phyloP scores from a whole-genome alignment of 2,329 filamentous ascomycete genomes.

The Cordyceps militaris region DNA sequence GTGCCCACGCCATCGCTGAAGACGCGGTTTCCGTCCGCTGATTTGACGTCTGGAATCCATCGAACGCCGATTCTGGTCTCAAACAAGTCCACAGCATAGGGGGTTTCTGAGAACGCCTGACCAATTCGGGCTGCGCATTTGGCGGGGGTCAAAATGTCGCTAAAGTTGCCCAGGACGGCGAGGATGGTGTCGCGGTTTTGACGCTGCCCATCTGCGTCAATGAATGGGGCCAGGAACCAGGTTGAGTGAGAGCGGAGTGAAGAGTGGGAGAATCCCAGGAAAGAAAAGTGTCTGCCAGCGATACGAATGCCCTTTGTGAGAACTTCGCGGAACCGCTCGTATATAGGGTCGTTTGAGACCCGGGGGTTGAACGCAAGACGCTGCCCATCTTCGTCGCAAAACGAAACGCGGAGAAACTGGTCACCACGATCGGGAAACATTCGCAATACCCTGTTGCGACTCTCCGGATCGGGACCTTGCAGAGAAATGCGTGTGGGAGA shows the following conservation, averaged over 20 bases:
- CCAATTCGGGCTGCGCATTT: slow-evolving; percentile 54
- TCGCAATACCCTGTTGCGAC: slow-evolving; percentile 63
- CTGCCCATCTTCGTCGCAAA: slow-evolving; percentile 66
- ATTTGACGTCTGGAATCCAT: slow-evolving; percentile 46
- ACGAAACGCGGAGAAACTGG: slow-evolving; percentile 63
- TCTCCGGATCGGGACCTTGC: slow-evolving; percentile 56
- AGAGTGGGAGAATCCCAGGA: slow-evolving; percentile 74
- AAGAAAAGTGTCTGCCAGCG: slow-evolving; percentile 54
- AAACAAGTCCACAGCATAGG: slow-evolving; percentile 50
- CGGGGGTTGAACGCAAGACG: slow-evolving; percentile 51
- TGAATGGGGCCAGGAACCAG: slow-evolving; percentile 52
- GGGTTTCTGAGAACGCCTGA: slow-evolving; percentile 69
- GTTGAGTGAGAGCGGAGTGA: slow-evolving; percentile 64
- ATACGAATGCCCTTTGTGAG: slow-evolving; percentile 55
- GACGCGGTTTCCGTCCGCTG: slow-evolving; percentile 40
- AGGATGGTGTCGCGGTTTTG: slow-evolving; percentile 40
- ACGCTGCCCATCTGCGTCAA: slow-evolving; percentile 23
- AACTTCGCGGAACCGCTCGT: slow-evolving; percentile 52
- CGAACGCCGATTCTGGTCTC: slow-evolving; percentile 28
- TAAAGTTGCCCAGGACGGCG: slow-evolving; percentile 41
- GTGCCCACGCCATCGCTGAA: slow-evolving; percentile 80
- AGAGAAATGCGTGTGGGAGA: slow-evolving; percentile 53
- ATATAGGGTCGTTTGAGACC: slow-evolving; percentile 40
- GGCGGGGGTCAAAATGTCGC: slow-evolving; percentile 43
- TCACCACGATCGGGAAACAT: slow-evolving; percentile 53